Evolutionary conservation across 2,329 filamentous ascomycete genomes (phyloP).

Genomic region (Aschersonia sp.): DNA sequence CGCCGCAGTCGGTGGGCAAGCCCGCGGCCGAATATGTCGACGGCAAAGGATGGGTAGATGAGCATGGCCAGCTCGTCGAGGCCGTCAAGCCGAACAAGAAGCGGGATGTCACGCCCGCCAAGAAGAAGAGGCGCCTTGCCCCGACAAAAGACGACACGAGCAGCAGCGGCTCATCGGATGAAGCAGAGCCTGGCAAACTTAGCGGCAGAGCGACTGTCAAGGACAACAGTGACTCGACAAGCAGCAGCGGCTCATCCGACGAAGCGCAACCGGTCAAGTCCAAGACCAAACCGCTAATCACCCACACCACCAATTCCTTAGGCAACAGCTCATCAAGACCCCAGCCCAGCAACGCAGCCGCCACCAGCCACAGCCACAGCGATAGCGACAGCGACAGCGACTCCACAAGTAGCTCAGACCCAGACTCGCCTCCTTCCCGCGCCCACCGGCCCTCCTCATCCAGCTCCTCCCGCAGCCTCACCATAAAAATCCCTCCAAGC

Average conservation of each 20-base stretch:
- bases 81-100: constrained; percentile 24
- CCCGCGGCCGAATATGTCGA: constrained; percentile 54
- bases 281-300: background rate
- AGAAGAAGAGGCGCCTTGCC: constrained; percentile 9
- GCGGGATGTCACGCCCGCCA: constrained; percentile 6
- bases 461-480: constrained; percentile 32
- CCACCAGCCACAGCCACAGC: too few relatives aligned
- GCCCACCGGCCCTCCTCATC: constrained; percentile 29
- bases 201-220: constrained; percentile 2
- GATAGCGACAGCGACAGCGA: background rate
- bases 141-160: background rate
- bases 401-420: constrained; percentile 5
- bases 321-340: background rate
- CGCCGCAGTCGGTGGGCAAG: constrained; percentile 16
- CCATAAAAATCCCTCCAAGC: constrained; percentile 37
- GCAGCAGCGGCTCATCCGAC: background rate
- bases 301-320: constrained; percentile 5
- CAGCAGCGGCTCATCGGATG: constrained; percentile 1
- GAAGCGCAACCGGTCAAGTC: too few relatives aligned
- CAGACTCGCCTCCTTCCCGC: constrained; percentile 12
- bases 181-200: too few relatives aligned
- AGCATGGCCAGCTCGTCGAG: constrained; percentile 63
- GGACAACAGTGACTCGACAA: constrained; percentile 4
- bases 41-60: constrained; percentile 79
- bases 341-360: too few relatives aligned